These are phyloP conservation scores for Intubia oerlemansii DNA, from an alignment of 2,329 filamentous ascomycete species.

Conservation along the genomic window DNA sequence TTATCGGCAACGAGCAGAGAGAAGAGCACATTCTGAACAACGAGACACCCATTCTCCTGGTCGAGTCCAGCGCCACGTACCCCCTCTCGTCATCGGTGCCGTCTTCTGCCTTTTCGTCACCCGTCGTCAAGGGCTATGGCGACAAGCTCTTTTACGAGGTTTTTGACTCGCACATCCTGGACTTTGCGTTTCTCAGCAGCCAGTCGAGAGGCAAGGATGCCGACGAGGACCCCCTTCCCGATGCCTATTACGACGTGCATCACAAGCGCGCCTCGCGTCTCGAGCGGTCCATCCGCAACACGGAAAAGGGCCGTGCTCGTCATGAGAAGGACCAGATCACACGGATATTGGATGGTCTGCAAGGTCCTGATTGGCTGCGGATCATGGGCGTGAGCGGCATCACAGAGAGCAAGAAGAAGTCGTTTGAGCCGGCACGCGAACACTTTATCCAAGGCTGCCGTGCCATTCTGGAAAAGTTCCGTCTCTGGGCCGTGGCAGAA, in stretches of 20 bases:
- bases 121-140: constrained; percentile 27
- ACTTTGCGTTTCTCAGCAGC: constrained; percentile 30
- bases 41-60: constrained; percentile 52
- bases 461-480: constrained; percentile 68
- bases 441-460: constrained; percentile 74
- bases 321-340: constrained; percentile 46
- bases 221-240: constrained; percentile 34
- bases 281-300: constrained; percentile 40
- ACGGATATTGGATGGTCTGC: constrained; percentile 55
- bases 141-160: constrained; percentile 35
- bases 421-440: constrained; percentile 66
- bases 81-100: constrained; percentile 6
- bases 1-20: constrained; percentile 68
- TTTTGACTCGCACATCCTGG: constrained; percentile 31
- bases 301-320: constrained; percentile 41
- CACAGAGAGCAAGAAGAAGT: constrained; percentile 68
- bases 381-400: constrained; percentile 75
- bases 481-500: constrained; percentile 73
- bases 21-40: constrained; percentile 52
- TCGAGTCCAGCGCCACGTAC: constrained; percentile 26
- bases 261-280: constrained; percentile 38
- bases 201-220: constrained; percentile 21
- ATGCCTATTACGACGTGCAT: constrained; percentile 28
- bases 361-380: constrained; percentile 81
- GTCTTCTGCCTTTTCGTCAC: constrained; percentile 9